These are phyloP conservation scores for Penicillium antarcticum DNA, from an alignment of 495 filamentous ascomycete species.

Conservation along the genomic window DNA sequence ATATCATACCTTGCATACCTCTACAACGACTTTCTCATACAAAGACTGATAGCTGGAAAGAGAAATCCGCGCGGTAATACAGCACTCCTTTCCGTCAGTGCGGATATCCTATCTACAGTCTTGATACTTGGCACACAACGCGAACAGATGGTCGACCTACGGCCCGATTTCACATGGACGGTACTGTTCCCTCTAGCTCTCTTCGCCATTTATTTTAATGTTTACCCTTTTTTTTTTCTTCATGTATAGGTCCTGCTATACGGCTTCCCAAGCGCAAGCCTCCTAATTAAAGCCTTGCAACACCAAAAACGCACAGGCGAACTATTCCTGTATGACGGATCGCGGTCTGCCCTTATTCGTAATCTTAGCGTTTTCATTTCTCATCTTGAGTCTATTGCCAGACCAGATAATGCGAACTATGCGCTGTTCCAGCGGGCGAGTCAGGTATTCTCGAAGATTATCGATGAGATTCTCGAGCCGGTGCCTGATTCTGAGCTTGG, in stretches of 20 bases:
- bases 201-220: too few relatives aligned
- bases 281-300: constrained; percentile 42
- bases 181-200: constrained; percentile 20
- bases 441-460: constrained; percentile 26
- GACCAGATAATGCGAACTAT: constrained; percentile 18
- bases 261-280: constrained; percentile 37
- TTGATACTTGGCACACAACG: constrained; percentile 35
- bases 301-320: constrained; percentile 40
- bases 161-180: constrained; percentile 21
- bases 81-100: constrained; percentile 34
- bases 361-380: constrained; percentile 56
- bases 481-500: neutral
- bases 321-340: constrained; percentile 34
- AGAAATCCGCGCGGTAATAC: constrained; percentile 24
- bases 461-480: constrained; percentile 35
- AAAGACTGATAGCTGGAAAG: constrained; percentile 41
- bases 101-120: constrained; percentile 37
- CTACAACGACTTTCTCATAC: constrained; percentile 44
- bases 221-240: neutral
- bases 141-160: constrained; percentile 34
- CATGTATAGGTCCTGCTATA: constrained; percentile 33
- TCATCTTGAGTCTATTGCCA: constrained; percentile 25
- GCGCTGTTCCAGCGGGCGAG: constrained; percentile 27
- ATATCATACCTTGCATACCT: constrained; percentile 36
- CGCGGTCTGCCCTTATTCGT: constrained; percentile 54